phyloP scores from a whole-genome alignment of 306 rosid species.

The Casuarina cunninghamiana region DNA sequence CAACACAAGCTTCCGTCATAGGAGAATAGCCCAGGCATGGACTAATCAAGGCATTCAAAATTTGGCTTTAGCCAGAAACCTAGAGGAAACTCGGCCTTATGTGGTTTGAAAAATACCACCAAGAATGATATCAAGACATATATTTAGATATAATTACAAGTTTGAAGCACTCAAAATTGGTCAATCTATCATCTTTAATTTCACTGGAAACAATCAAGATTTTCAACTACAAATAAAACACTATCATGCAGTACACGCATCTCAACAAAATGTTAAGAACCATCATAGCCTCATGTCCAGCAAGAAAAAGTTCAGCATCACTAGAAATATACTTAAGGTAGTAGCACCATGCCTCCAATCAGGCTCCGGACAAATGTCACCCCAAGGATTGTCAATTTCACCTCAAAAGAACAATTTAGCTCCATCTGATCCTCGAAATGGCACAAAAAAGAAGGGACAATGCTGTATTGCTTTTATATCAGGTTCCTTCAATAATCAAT shows the following conservation, averaged over 20 bases:
- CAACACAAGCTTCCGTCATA: neutral
- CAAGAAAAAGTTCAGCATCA: neutral
- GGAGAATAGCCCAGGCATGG: neutral
- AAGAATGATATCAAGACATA: too few species aligned
- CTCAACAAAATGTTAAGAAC: neutral
- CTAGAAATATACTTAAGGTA: neutral
- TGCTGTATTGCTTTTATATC: too few species aligned
- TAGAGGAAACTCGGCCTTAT: neutral
- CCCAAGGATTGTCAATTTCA: neutral
- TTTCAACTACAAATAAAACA: neutral
- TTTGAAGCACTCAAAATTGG: neutral
- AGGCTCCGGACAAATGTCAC: neutral
- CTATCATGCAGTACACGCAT: too few species aligned
- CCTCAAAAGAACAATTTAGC: neutral
- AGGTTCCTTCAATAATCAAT: too few species aligned
- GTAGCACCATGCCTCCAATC: neutral
- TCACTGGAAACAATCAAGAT: neutral
- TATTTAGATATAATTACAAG: neutral
- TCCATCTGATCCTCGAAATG: neutral
- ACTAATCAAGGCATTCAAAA: neutral
- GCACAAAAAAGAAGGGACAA: neutral
- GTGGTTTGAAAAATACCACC: neutral
- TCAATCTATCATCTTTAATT: neutral
- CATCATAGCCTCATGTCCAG: neutral
- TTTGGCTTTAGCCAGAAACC: neutral